Evolutionary conservation across 2,329 filamentous ascomycete species (phyloP).

Genomic region (Ophioceras dolichostomum): DNA sequence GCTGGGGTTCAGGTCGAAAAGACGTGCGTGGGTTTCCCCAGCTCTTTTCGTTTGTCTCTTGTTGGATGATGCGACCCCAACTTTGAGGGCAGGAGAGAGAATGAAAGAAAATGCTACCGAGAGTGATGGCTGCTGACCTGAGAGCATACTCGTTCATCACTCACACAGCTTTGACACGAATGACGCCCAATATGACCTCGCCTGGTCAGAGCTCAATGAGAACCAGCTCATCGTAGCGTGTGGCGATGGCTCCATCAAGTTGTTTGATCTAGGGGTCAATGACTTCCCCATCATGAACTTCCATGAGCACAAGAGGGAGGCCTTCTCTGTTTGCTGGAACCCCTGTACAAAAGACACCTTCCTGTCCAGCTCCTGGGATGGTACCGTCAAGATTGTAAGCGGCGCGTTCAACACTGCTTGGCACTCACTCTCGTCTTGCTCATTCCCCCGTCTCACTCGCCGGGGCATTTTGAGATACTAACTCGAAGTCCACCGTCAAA

Average conservation of each 20-base stretch:
- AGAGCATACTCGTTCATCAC: too few species aligned
- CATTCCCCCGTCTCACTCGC: too few species aligned
- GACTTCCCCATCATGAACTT: slow-evolving; percentile 86
- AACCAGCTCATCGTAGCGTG: slow-evolving; percentile 83
- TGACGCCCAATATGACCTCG: slow-evolving; percentile 87
- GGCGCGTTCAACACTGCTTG: not conserved
- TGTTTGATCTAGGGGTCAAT: slow-evolving; percentile 74
- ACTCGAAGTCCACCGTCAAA: too few species aligned
- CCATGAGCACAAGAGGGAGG: slow-evolving; percentile 85
- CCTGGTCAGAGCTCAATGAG: slow-evolving; percentile 94
- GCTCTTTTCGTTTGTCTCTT: too few species aligned
- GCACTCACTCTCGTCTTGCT: not conserved
- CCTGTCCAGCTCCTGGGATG: slow-evolving; percentile 88
- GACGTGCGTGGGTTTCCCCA: slow-evolving; percentile 46
- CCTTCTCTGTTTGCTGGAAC: slow-evolving; percentile 90
- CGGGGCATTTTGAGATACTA: too few species aligned
- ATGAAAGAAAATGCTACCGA: too few species aligned
- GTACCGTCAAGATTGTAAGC: slow-evolving; percentile 74
- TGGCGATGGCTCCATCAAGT: slow-evolving; percentile 87
- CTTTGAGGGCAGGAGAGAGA: too few species aligned
- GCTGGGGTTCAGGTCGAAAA: slow-evolving; percentile 78
- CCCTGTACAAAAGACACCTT: slow-evolving; percentile 84
- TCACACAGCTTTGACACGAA: slow-evolving; percentile 91
- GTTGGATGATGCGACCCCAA: too few species aligned
- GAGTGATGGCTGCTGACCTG: too few species aligned